Percentiles rank a stretch among this genome's conserved stretches.
Conservation (phyloP, 2,329 filamentous ascomycete species). For the Trichoderma simmonsii region DNA sequence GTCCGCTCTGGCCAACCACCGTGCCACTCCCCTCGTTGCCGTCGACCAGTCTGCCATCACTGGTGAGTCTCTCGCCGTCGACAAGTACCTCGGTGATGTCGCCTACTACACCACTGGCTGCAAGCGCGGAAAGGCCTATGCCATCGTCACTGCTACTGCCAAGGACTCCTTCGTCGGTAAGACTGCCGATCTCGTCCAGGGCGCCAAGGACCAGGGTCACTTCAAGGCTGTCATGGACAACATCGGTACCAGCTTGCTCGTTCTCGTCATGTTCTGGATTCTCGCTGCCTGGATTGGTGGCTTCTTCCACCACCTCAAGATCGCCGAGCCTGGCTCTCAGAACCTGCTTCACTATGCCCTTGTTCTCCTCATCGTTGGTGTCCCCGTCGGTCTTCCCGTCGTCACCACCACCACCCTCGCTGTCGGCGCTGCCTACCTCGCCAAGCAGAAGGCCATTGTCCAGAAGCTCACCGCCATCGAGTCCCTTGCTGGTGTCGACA, state of each 20-base stretch:
- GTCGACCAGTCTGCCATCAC: slow-evolving; percentile 91
- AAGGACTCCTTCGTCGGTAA: slow-evolving; percentile 89
- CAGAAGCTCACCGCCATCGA: slow-evolving; percentile 91
- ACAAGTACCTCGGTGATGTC: slow-evolving; percentile 78
- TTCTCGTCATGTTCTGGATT: slow-evolving; percentile 77
- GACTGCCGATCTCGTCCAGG: slow-evolving; percentile 79
- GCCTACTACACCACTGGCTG: slow-evolving; percentile 84
- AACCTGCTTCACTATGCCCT: slow-evolving; percentile 78
- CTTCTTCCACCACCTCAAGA: slow-evolving; percentile 82
- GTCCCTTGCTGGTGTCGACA: slow-evolving; percentile 87
- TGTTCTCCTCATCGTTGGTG: slow-evolving; percentile 86
- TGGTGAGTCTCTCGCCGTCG: slow-evolving; percentile 85
- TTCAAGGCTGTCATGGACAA: slow-evolving; percentile 89
- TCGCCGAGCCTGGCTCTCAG: slow-evolving; percentile 46
- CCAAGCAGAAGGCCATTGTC: slow-evolving; percentile 89
- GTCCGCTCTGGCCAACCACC: slow-evolving; percentile 4
- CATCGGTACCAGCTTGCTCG: slow-evolving; percentile 75
- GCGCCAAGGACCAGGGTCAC: slow-evolving; percentile 71
- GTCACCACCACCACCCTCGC: slow-evolving; percentile 95
- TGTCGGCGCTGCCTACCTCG: slow-evolving; percentile 85
- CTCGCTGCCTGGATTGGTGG: slow-evolving; percentile 81
- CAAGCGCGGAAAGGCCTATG: slow-evolving; percentile 84
- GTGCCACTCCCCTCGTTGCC: slow-evolving; percentile 8
- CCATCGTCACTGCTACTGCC: slow-evolving; percentile 79
- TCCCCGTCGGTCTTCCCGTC: slow-evolving; percentile 87